Evolutionary conservation across 306 rosid genomes (phyloP), one percentile per base, ranked within the genome.

Genomic region (Castanea crenata): DNA sequence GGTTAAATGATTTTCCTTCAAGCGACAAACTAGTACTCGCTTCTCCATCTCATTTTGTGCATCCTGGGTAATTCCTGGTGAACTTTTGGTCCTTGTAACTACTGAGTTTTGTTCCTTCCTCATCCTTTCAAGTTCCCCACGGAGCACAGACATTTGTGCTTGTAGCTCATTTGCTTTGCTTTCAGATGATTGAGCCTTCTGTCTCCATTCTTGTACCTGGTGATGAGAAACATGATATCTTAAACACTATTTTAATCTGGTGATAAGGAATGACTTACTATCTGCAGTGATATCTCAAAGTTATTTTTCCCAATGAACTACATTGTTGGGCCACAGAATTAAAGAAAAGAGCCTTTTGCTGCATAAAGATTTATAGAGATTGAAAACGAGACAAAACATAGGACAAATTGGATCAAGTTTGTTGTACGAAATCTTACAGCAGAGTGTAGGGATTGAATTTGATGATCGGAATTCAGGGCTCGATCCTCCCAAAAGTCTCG

Each of bases 141-240:
- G 34, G 8, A 91, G 77, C 29, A 11, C 11, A 6, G 87, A 80
- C 70, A 87, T 65, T 69, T 89, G 82, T 14, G 73, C 85, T 85
- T 89, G 88, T 9, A 90, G 79, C 65, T 81, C 89, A 23, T 72
- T 80, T 61, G 83, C 86, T 79, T 86, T 89, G 71, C 44, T 84
- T 78, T 90, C 97, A 8, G 88, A 88, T 56, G 91, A 82, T 4
- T 83, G 74, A 52, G 98, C 97, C 77, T 83, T 91, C 73, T 91
- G 73, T 82, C 74, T 95, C 99, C 99, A 95, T 78, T 95, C 97
- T 83, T 91, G 92, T 78, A 90, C 92, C 99, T 95, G 69, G 19
- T 44, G 71, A 78, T 15, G n/a, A 85, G 55, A 71, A 74, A 38
- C 9, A 58, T 1, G 51, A 77, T 25, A 76, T 64, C 72, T 10